phyloP scores from a whole-genome alignment of 352 stramenopile genomes.

The Globisporangium nagaii region DNA sequence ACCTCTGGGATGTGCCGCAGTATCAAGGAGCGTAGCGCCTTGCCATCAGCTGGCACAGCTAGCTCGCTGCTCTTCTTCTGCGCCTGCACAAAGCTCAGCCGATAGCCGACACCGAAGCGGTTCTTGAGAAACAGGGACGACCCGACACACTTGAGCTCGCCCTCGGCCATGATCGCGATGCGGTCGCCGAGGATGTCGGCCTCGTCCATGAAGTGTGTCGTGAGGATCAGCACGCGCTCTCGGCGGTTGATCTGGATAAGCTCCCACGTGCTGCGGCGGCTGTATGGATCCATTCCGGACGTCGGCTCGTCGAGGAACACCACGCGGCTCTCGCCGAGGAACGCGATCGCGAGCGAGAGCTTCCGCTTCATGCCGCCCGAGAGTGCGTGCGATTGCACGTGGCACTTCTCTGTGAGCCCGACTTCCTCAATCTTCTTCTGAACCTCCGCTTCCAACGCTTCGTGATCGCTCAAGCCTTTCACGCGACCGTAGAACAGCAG shows the following conservation, averaged over 20 bases:
- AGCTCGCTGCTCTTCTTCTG: not conserved
- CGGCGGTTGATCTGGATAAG: conserved; percentile 59
- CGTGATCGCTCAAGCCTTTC: conserved; percentile 64
- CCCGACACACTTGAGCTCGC: conserved; percentile 42
- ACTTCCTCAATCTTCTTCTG: conserved; percentile 83
- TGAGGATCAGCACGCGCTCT: conserved; percentile 81
- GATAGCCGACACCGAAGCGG: conserved; percentile 71
- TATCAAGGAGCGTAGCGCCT: conserved; percentile 19
- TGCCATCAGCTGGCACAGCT: not conserved
- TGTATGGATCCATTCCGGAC: conserved; percentile 93
- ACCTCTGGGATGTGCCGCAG: conserved; percentile 28
- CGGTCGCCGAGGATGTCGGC: conserved; percentile 88
- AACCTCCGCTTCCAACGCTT: conserved; percentile 16
- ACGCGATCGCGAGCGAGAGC: conserved; percentile 69
- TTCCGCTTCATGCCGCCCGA: conserved; percentile 81
- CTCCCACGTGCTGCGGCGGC: conserved; percentile 79
- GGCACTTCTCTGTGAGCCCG: conserved; percentile 86
- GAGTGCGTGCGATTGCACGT: conserved; percentile 39
- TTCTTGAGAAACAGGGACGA: conserved; percentile 82
- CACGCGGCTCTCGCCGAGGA: conserved; percentile 63
- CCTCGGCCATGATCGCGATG: conserved; percentile 88
- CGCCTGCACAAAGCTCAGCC: conserved; percentile 42
- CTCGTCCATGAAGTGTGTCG: conserved; percentile 92
- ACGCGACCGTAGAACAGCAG: conserved; percentile 91
- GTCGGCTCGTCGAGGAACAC: conserved; percentile 89